Evolutionary conservation across 805 yeast species (phyloP), one percentile per base, ranked within the genome.

Genomic region (Wickerhamia fluorescens): DNA sequence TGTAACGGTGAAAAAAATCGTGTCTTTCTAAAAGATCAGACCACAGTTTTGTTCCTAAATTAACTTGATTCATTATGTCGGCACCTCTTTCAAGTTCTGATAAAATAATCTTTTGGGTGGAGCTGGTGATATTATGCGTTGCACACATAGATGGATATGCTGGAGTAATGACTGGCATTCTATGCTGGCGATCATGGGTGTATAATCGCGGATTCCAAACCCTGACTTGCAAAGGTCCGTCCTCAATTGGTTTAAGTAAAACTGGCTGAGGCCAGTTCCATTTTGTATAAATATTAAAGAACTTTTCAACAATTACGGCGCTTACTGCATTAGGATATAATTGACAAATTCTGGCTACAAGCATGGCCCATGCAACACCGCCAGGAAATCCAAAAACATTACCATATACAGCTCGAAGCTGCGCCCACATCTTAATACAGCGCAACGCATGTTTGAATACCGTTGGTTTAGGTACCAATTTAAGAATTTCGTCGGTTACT

Each of bases 201-300:
- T 92, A 92, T 3, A 89, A 58, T 38, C 81, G 72, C 11, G 98
- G 98, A 52, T 92, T 92, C 98, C 98, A 92, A 6, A 92, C 92
- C 36, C 95, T 71, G 1, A 88, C 96, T 44, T 88, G 96, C 25
- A 92, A 59, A 1, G 97, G 97, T 1, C 98, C 97, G 58, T 89
- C 97, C 51, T 92, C 98, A 38, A 92, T 92, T 10, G 77, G 92
- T 48, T 86, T 88, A 32, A 92, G 65, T 21, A 92, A 63, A 1
- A 92, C 97, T 0, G 98, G 98, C 55, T 89, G 96, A 1, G 98
- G 98, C 98, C 98, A 92, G 45, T 75, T 77, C 98, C 98, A 92
- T 51, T 85, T 75, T 2, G 86, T 59, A 42, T 85, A 72, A 37
- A 92, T 86, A 40, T 75, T 73, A 58, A 92, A 92, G 51, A 92